These are phyloP conservation scores for Apiotrichum akiyoshidainum DNA, from an alignment of 1,284 basidiomycete genomes.

Conservation along the genomic window DNA sequence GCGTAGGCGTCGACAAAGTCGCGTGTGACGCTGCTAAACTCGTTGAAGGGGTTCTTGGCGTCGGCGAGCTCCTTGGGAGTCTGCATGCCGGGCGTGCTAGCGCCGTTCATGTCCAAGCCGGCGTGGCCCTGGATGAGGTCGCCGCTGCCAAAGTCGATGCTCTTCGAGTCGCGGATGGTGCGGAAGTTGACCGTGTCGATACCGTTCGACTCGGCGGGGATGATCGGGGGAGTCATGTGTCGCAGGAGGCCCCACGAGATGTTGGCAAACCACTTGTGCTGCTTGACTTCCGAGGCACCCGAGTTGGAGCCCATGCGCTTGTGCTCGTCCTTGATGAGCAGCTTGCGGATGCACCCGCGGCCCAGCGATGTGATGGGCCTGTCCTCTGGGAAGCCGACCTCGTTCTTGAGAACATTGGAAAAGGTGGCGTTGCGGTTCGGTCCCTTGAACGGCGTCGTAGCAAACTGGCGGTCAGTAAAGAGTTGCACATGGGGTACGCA, in stretches of 20 bases:
- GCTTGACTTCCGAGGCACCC: slow-evolving; percentile 97
- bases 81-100: slow-evolving; percentile 54
- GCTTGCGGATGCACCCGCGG: slow-evolving; percentile 80
- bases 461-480: slow-evolving; percentile 62
- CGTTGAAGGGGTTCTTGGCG: slow-evolving; percentile 67
- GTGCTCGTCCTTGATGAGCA: slow-evolving; percentile 90
- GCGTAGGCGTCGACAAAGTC: slow-evolving; percentile 52
- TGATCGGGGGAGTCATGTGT: slow-evolving; percentile 89
- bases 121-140: slow-evolving; percentile 28
- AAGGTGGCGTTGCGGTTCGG: slow-evolving; percentile 92
- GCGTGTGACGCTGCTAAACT: slow-evolving; percentile 81
- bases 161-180: slow-evolving; percentile 80
- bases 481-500: slow-evolving; percentile 56
- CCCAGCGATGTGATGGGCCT: slow-evolving; percentile 79
- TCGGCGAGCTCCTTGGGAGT: slow-evolving; percentile 50
- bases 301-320: slow-evolving; percentile 83
- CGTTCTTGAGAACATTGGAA: slow-evolving; percentile 83
- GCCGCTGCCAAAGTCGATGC: slow-evolving; percentile 71
- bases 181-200: slow-evolving; percentile 87
- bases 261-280: slow-evolving; percentile 96
- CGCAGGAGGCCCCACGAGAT: slow-evolving; percentile 95
- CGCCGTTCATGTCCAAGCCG: slow-evolving; percentile 46
- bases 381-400: slow-evolving; percentile 82
- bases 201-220: slow-evolving; percentile 76
- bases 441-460: slow-evolving; percentile 98